Evolutionary conservation across 495 filamentous ascomycete genomes (phyloP).

Genomic region (Thozetella sp.): DNA sequence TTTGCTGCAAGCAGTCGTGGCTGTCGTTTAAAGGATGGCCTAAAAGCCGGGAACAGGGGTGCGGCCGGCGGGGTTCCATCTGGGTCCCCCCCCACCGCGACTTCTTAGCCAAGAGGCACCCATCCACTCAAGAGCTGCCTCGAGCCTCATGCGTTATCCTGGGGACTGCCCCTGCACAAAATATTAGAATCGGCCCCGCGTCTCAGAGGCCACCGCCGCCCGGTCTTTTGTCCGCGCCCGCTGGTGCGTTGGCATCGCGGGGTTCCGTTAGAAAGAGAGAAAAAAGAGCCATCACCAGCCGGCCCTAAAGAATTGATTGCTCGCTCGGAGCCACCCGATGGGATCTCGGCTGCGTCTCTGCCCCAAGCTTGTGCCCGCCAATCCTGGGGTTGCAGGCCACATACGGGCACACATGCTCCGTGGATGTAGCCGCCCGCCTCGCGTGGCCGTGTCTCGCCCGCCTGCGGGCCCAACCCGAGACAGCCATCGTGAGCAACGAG

Average conservation of each 20-base stretch:
- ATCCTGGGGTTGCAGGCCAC: not conserved
- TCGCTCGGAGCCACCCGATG: not conserved
- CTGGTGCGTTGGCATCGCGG: constrained; percentile 1
- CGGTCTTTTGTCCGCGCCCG: not conserved
- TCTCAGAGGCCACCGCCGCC: not conserved
- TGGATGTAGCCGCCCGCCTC: too few species aligned
- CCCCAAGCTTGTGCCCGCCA: not conserved
- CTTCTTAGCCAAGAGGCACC: constrained; percentile 1
- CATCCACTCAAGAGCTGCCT: constrained; percentile 2
- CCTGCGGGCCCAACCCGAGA: too few species aligned
- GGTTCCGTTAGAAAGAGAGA: not conserved
- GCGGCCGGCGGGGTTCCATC: not conserved
- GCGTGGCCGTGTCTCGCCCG: too few species aligned
- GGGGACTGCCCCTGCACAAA: not conserved
- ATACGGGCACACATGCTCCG: not conserved
- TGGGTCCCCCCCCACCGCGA: not conserved
- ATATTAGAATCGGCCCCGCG: not conserved
- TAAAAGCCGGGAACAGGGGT: not conserved
- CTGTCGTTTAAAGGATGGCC: constrained; percentile 28
- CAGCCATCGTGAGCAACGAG: too few species aligned
- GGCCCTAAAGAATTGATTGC: not conserved
- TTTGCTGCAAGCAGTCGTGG: constrained; percentile 39
- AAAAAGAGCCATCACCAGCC: too few species aligned
- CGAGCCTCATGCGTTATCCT: not conserved
- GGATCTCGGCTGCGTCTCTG: not conserved